A percentile compares a stretch with the other conserved stretches of the same genome.
phyloP scores from a whole-genome alignment of 2,329 filamentous ascomycete genomes.

The Ramularia collo-cygni region DNA sequence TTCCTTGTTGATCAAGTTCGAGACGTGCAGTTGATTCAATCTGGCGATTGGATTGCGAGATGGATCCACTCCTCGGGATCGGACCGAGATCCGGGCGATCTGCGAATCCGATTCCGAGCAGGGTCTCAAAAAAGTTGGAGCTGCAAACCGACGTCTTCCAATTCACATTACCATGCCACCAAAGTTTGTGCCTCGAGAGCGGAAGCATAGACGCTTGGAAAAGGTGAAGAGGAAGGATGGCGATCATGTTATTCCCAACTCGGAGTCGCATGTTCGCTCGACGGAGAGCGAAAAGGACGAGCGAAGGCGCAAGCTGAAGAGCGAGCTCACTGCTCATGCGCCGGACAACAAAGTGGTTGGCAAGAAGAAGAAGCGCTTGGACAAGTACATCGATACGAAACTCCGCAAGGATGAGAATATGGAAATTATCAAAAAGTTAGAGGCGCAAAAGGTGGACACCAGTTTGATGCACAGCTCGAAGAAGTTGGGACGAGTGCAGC shows the following conservation, averaged over 20 bases:
- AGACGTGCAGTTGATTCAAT: no score
- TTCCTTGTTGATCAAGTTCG: no score
- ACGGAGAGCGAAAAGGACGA: slow-evolving; percentile 49
- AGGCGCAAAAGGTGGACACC: slow-evolving; percentile 72
- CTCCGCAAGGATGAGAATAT: slow-evolving; percentile 89
- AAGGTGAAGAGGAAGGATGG: slow-evolving; percentile 41
- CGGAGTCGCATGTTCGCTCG: slow-evolving; percentile 38
- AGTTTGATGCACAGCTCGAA: slow-evolving; percentile 71
- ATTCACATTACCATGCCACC: no score
- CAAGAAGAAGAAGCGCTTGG: slow-evolving; percentile 62
- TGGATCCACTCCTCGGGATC: no score
- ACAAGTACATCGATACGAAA: slow-evolving; percentile 76
- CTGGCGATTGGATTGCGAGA: no score
- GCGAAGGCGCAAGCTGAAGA: slow-evolving; percentile 45
- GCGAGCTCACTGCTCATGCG: slow-evolving; percentile 48
- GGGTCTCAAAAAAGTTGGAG: slow-evolving; percentile 5
- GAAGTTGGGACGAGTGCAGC: slow-evolving; percentile 63
- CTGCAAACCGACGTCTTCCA: no score
- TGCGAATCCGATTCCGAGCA: no score
- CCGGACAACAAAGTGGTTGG: slow-evolving; percentile 50
- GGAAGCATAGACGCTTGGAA: slow-evolving; percentile 59
- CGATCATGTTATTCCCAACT: slow-evolving; percentile 49
- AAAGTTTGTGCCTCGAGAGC: slow-evolving; percentile 49
- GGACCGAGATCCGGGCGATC: no score
- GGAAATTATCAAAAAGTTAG: slow-evolving; percentile 75